Percentiles rank a stretch among this genome's conserved stretches.
These are phyloP conservation scores for Eimeria praecox DNA, from an alignment of 169 alveolate genomes.

Conservation along the genomic window DNA sequence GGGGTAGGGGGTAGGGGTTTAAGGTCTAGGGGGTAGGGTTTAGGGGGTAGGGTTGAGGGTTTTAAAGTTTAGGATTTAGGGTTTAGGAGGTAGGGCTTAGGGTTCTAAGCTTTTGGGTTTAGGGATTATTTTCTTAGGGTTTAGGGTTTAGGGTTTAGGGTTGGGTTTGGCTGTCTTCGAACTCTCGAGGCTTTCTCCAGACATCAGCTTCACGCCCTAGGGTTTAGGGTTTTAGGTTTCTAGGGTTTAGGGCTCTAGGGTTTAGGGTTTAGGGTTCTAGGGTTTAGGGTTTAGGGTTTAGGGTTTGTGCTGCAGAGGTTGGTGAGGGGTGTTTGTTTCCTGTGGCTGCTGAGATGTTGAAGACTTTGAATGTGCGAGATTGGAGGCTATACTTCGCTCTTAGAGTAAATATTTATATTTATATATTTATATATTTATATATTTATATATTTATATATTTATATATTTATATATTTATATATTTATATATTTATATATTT, in stretches of 20 bases:
- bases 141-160: constrained; percentile 47
- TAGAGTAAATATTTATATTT: background rate
- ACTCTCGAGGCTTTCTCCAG: too few relatives aligned
- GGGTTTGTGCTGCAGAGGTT: constrained; percentile 21
- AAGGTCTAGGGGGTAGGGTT: constrained; percentile 18
- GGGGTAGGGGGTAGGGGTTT: too few relatives aligned
- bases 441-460: too few relatives aligned
- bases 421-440: background rate
- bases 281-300: background rate
- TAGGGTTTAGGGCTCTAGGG: constrained; percentile 35
- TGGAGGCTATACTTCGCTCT: constrained; percentile 12
- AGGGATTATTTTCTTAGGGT: constrained; percentile 32
- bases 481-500: too few relatives aligned
- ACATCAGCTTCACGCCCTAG: too few relatives aligned
- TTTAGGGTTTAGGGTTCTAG: background rate
- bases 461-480: too few relatives aligned
- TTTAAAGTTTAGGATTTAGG: constrained; percentile 21
- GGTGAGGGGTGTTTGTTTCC: background rate
- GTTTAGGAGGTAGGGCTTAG: constrained; percentile 27
- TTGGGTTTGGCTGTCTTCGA: too few relatives aligned
- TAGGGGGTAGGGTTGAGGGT: background rate
- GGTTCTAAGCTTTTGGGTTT: constrained; percentile 47
- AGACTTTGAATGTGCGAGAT: constrained; percentile 22
- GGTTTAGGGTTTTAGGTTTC: background rate
- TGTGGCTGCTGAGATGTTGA: constrained; percentile 16